Base-by-base conservation (phyloP, 129 eudicot species). In the Escallonia herrerae region DNA sequence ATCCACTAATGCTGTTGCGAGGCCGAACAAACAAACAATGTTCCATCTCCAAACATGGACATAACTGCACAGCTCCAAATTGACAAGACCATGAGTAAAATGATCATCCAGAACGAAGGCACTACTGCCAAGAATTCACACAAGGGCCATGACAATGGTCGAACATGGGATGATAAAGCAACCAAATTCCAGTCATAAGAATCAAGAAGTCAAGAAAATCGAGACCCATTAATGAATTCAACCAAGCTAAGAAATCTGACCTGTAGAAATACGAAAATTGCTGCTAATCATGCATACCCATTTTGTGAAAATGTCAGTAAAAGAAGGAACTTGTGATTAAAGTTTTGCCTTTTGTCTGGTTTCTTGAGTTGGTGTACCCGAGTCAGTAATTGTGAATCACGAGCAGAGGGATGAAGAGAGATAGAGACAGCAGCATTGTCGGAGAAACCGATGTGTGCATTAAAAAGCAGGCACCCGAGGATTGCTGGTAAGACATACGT, bases 1-100 rank as follows among this genome's bases (percentile, higher is more conserved):
- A 66, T 59, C 44, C 46, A 58, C 68, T 65, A 60, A 12, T 61
- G 45, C 11, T 33, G 57, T 33, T 40, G 40, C 47, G 40, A 38
- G 55, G 43, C 50, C 22, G 10, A 55, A 14, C 40, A 45, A 65
- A n/a, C 72, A 58, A 48, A 46, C 68, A 15, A 4, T 51, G 40
- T 13, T 65, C 70, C 70, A 65, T 65, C 40, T 41, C 50, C 60
- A 65, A 15, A 52, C 58, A 64, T 48, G 22, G 57, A 38, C 70
- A 65, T 65, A 65, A 52, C 70, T 37, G 58, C 39, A 48, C 46
- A 33, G 9, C 69, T 58, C 47, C 14, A 60, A 60, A 11, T 37
- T 51, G 15, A 51, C n/a, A 51, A 51, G 5, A 6, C 56, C 5
- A 51, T 22, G 33, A 22, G 33, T 22, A 22, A 22, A 22, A 22